Evolutionary conservation across 1,284 basidiomycete species (phyloP).

Genomic region (Microbotryomycetes sp.): DNA sequence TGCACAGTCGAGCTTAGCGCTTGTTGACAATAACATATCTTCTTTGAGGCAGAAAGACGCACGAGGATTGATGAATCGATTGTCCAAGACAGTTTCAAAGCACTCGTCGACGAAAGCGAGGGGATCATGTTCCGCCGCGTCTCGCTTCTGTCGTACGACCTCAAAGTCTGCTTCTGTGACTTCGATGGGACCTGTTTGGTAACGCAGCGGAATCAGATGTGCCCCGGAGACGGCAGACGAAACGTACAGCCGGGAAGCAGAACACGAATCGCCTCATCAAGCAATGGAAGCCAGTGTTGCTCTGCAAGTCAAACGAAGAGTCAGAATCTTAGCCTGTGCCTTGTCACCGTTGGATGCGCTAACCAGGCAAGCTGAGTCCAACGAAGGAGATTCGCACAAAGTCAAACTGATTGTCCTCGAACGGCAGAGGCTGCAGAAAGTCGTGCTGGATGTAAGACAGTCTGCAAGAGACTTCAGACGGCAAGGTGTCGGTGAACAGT

Average conservation of each 20-base stretch:
- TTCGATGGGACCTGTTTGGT: slow-evolving; percentile 2
- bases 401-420: slow-evolving; percentile 16
- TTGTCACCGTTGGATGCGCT: background rate
- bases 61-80: slow-evolving; percentile 12
- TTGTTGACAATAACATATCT: background rate
- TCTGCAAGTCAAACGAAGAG: too few species aligned
- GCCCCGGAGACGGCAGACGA: background rate
- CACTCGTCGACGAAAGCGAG: background rate
- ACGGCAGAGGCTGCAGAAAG: slow-evolving; percentile 10
- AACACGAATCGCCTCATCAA: slow-evolving; percentile 14
- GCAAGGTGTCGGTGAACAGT: background rate
- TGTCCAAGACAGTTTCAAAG: slow-evolving; percentile 9
- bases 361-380: slow-evolving; percentile 2
- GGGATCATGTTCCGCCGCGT: background rate
- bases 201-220: background rate
- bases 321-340: background rate
- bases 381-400: slow-evolving; percentile 1
- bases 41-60: background rate
- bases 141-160: background rate
- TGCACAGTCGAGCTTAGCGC: background rate
- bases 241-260: slow-evolving; percentile 7
- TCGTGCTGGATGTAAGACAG: slow-evolving; percentile 13
- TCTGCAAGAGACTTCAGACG: background rate
- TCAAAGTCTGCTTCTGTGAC: slow-evolving; percentile 2
- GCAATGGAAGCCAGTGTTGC: background rate